Evolutionary conservation across 495 filamentous ascomycete genomes (phyloP).

Genomic region (Trichoderma reesei): DNA sequence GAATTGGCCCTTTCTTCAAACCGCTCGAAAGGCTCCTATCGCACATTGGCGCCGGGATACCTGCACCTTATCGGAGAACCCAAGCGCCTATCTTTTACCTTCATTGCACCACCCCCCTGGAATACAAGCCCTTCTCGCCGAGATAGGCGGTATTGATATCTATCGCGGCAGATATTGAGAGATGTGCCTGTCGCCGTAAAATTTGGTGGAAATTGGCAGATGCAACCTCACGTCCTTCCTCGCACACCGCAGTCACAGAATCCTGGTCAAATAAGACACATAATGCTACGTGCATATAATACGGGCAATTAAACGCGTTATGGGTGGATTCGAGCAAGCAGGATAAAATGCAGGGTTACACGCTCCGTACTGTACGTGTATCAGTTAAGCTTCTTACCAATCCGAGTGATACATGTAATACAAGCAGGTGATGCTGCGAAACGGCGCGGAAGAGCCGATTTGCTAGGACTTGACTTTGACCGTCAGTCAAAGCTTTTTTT

Average conservation of each 20-base stretch:
- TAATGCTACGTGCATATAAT: no score
- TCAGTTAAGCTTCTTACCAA: background rate
- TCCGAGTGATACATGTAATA: no score
- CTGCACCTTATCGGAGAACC: conserved; percentile 4
- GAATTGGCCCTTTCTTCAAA: no score
- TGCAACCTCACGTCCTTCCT: background rate
- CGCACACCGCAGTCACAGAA: background rate
- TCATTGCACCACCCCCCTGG: background rate
- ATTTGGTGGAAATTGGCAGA: background rate
- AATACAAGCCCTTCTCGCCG: background rate
- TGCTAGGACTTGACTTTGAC: conserved; percentile 1
- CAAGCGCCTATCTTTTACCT: background rate
- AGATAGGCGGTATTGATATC: no score
- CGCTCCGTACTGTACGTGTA: no score
- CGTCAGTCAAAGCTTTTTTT: no score
- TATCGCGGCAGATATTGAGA: no score
- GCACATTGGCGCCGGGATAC: background rate
- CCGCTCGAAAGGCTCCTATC: background rate
- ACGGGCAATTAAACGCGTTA: no score
- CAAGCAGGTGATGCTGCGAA: background rate
- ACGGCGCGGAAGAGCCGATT: background rate
- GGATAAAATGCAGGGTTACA: background rate
- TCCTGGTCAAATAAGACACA: background rate
- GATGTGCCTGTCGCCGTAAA: no score
- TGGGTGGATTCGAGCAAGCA: background rate